These are phyloP conservation scores for Fagus sylvatica DNA, from an alignment of 306 rosid genomes.

Conservation along the genomic window DNA sequence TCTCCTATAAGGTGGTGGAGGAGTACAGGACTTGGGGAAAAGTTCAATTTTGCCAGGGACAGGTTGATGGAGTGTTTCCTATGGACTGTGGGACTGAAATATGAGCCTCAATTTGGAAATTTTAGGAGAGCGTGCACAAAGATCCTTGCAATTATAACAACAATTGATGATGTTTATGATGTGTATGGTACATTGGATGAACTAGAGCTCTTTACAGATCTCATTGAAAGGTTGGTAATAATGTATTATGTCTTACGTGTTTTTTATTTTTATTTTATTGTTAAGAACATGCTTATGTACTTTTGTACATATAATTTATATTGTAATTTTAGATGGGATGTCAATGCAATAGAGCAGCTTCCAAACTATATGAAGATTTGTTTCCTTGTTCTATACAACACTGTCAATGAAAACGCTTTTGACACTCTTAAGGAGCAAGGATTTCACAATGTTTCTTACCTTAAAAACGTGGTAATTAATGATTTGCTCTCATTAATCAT, in stretches of 20 bases:
- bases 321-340: slow-evolving; percentile 12
- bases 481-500: background rate
- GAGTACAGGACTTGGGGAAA: background rate
- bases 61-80: slow-evolving; percentile 7
- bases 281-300: no score
- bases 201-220: background rate
- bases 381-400: slow-evolving; percentile 2
- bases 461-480: slow-evolving; percentile 2
- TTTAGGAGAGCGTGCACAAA: background rate
- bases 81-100: background rate
- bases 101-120: slow-evolving; percentile 3
- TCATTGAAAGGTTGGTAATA: background rate
- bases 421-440: background rate
- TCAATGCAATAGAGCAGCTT: slow-evolving; percentile 12
- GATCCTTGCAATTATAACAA: background rate
- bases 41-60: slow-evolving; percentile 18
- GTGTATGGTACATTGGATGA: background rate
- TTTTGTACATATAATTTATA: no score
- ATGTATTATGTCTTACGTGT: no score
- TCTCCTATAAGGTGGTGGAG: slow-evolving; percentile 7
- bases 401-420: slow-evolving; percentile 6
- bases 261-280: background rate
- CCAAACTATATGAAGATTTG: slow-evolving; percentile 27
- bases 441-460: background rate
- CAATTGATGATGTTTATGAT: slow-evolving; percentile 7